Evolutionary conservation across 2,329 filamentous ascomycete species (phyloP).

Genomic region (Cryphonectria carpinicola): DNA sequence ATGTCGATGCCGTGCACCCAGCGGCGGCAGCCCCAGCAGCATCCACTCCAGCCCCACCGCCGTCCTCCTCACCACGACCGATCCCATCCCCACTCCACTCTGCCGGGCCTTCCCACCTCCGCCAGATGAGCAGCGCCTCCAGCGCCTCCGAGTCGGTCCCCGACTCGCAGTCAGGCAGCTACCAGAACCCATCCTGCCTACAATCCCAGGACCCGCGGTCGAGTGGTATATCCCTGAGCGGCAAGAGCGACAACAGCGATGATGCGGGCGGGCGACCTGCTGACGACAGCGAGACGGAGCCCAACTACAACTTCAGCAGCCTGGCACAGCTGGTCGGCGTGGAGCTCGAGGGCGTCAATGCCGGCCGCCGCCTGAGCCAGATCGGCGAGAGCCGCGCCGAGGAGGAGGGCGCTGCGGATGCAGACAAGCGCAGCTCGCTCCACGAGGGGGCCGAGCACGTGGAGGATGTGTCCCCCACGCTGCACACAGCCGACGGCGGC

Average conservation of each 20-base stretch:
- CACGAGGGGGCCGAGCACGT: conserved; percentile 43
- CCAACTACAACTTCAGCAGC: conserved; percentile 91
- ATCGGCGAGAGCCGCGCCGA: conserved; percentile 32
- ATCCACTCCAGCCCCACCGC: conserved; percentile 31
- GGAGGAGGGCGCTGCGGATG: conserved; percentile 26
- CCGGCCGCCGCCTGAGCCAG: conserved; percentile 38
- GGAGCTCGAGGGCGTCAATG: conserved; percentile 55
- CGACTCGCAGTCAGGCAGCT: conserved; percentile 66
- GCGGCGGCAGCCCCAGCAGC: conserved; percentile 25
- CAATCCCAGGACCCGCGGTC: conserved; percentile 50
- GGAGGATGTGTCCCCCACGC: conserved; percentile 34
- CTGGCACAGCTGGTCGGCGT: conserved; percentile 82
- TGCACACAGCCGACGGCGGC: background rate
- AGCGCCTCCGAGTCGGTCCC: conserved; percentile 68
- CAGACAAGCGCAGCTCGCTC: conserved; percentile 27
- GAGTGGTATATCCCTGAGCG: conserved; percentile 57
- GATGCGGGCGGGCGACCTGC: conserved; percentile 36
- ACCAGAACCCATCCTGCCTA: conserved; percentile 42
- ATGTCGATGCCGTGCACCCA: conserved; percentile 33
- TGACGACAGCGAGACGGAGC: conserved; percentile 61
- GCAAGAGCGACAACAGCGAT: conserved; percentile 46
- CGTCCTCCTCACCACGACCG: conserved; percentile 46
- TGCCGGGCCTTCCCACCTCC: conserved; percentile 70
- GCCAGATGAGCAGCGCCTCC: conserved; percentile 85
- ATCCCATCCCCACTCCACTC: conserved; percentile 55